phyloP scores from a whole-genome alignment of 768 basidiomycete genomes.

The Leucosporidium scottii region DNA sequence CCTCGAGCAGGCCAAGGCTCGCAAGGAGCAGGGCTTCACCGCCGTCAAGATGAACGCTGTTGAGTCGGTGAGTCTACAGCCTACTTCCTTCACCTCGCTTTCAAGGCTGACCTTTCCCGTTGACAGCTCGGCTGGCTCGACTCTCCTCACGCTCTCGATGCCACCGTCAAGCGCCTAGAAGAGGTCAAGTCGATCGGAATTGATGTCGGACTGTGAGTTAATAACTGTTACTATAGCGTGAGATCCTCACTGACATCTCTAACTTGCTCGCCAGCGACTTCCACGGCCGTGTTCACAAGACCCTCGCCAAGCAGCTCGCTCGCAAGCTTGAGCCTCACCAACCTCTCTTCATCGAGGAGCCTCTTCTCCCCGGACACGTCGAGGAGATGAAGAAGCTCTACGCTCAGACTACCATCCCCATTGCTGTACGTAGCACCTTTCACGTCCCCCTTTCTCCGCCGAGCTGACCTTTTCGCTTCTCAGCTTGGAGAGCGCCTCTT shows the following conservation, averaged over 20 bases:
- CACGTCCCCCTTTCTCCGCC: neutral
- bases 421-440: slow-evolving; percentile 41
- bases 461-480: neutral
- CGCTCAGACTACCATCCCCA: slow-evolving; percentile 53
- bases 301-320: slow-evolving; percentile 63
- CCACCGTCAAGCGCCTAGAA: slow-evolving; percentile 52
- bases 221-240: neutral
- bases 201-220: slow-evolving; percentile 50
- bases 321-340: slow-evolving; percentile 54
- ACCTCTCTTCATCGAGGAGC: slow-evolving; percentile 62
- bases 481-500: slow-evolving; percentile 52
- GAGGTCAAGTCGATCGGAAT: slow-evolving; percentile 53
- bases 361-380: slow-evolving; percentile 56
- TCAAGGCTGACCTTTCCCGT: slow-evolving; percentile 5
- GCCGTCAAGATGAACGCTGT: slow-evolving; percentile 66
- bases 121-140: slow-evolving; percentile 53
- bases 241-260: neutral
- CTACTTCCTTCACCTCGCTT: slow-evolving; percentile 35
- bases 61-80: slow-evolving; percentile 43
- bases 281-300: slow-evolving; percentile 62
- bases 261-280: slow-evolving; percentile 49
- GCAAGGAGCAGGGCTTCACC: slow-evolving; percentile 59
- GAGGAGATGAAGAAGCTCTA: slow-evolving; percentile 59
- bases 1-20: slow-evolving; percentile 49
- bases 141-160: slow-evolving; percentile 52